phyloP scores from a whole-genome alignment of 129 eudicot genomes.

The Escallonia rubra region DNA sequence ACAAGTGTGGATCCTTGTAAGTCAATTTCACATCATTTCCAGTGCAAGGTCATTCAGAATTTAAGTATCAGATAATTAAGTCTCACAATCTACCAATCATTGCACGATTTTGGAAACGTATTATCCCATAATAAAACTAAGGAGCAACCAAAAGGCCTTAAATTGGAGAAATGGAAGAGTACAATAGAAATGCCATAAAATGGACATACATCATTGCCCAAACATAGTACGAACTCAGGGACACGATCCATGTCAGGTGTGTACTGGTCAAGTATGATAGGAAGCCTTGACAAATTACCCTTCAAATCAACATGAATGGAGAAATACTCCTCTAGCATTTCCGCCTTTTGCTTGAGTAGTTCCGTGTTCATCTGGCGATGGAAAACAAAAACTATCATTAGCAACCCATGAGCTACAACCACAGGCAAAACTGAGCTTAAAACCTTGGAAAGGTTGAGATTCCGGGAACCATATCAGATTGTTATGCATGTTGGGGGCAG shows the following conservation, averaged over 20 bases:
- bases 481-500: too few species aligned
- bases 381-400: conserved; percentile 6
- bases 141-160: background rate
- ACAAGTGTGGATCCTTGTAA: too few species aligned
- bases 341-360: conserved; percentile 63
- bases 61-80: too few species aligned
- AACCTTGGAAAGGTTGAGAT: too few species aligned
- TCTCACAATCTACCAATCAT: too few species aligned
- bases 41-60: too few species aligned
- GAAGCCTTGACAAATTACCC: conserved; percentile 83
- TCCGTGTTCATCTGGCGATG: conserved; percentile 66
- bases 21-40: too few species aligned
- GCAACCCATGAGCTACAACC: too few species aligned
- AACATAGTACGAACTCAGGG: conserved; percentile 80
- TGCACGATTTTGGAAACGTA: too few species aligned
- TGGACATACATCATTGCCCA: conserved; percentile 88
- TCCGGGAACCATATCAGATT: too few species aligned
- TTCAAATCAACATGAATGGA: conserved; percentile 59
- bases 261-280: conserved; percentile 90
- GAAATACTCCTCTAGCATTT: conserved; percentile 83
- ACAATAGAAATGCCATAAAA: background rate
- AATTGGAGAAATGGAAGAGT: background rate
- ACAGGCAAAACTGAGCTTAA: too few species aligned
- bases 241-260: conserved; percentile 98
- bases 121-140: too few species aligned